Evolutionary conservation across 1,284 basidiomycete genomes (phyloP), one percentile per base, ranked within the genome.

Genomic region (Marasmius oreades): DNA sequence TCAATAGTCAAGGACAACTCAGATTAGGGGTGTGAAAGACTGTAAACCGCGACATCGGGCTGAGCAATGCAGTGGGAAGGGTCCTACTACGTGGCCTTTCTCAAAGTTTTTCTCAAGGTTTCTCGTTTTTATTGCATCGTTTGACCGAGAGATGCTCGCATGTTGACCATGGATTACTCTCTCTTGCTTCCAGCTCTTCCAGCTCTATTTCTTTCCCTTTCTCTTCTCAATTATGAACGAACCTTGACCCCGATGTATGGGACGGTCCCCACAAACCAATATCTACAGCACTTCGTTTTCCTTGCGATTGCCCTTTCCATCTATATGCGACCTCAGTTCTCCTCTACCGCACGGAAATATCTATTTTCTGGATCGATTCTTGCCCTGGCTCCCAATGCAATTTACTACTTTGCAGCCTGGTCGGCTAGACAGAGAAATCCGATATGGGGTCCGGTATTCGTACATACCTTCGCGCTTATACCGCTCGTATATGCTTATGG

Each of bases 401-500:
- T 81, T 10, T 88, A 88, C 62, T 87, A 81, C 78, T 69, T 80
- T 23, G 78, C 83, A 23, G 77, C 79, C 20, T 79, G 76, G 69
- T 81, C 84, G 12, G 78, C 80, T 20, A 77, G 83, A 59, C 67
- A 70, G 60, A 72, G 72, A 31, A 74, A 80, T 60, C 77, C 82
- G 14, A 56, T 82, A n/a, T 69, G 76, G 64, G 88, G 88, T 0
- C 78, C 88, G 20, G 72, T 81, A 12, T 61, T 79, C 7, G 81
- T 84, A 1, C 88, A 91, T 69, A 61, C 71, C 18, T 57, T 68
- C 31, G 78, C 85, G 8, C 69, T 90, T 20, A 75, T 74, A 10
- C 88, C 88, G 1, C 65, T 87, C 43, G 67, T 82, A 28, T 79
- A 77, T 54, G 64, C 78, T 18, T 72, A 79, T 24, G 62, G 61